Evolutionary conservation across 148 eudicot species (phyloP).

Genomic region (Fagopyrum esculentum): DNA sequence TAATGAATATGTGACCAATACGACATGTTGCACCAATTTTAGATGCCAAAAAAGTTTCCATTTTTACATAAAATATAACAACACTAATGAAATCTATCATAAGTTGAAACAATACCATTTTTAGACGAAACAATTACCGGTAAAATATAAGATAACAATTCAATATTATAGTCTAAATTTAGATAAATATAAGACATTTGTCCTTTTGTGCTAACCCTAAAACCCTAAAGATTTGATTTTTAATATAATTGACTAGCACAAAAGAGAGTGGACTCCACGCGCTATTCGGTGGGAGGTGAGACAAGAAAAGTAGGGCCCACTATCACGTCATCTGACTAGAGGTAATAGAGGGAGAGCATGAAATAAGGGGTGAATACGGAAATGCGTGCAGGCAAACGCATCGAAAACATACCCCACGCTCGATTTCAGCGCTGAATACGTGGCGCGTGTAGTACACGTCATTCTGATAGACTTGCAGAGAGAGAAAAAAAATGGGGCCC

Average conservation of each 20-base stretch:
- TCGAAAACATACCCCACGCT: not conserved
- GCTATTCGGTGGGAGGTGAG: not conserved
- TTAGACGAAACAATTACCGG: not conserved
- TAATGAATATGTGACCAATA: not conserved
- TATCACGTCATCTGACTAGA: not conserved
- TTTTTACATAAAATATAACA: not conserved
- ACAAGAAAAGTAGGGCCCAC: not conserved
- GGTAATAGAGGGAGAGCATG: too few relatives aligned
- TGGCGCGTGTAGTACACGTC: not conserved
- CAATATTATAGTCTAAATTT: too few relatives aligned
- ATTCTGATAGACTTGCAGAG: not conserved
- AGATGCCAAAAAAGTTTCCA: not conserved
- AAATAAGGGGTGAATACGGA: not conserved
- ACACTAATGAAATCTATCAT: not conserved
- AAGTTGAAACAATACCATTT: not conserved
- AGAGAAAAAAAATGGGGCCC: not conserved
- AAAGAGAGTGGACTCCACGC: not conserved
- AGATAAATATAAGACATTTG: too few relatives aligned
- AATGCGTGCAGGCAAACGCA: not conserved
- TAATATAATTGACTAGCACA: not conserved
- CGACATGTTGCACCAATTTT: not conserved
- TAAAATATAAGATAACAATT: too few relatives aligned
- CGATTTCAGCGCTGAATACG: conserved; percentile 2
- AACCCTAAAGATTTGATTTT: too few relatives aligned
- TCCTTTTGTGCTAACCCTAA: too few relatives aligned